Evolutionary conservation across 768 basidiomycete species (phyloP), one percentile per base, ranked within the genome.

Genomic region (Trametes cubensis): DNA sequence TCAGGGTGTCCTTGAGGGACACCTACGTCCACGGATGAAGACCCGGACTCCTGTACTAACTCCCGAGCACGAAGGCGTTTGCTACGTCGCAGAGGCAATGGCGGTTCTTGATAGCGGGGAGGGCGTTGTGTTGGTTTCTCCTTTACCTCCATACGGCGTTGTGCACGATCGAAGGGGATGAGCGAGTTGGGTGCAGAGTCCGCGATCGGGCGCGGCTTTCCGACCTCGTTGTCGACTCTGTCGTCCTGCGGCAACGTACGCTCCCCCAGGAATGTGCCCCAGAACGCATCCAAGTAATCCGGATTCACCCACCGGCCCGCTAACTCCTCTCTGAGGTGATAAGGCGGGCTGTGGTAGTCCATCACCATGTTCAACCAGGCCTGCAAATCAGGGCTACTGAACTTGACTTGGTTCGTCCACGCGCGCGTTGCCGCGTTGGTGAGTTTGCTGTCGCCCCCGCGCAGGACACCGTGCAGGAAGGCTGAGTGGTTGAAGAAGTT

Each of bases 311-410:
- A 61, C 20, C n/a, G 40, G 20, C 45, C 30, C 1, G 8, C 15
- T 5, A 23, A 38, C 18, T n/a, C 11, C 11, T 20, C 28, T 15
- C 6, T 11, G 15, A 42, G 17, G 18, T 41, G 21, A 3, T 2
- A 6, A 10, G 40, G 54, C 6, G 60, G 60, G 11, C 11, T 25
- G 17, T 45, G 41, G 44, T 55, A 55, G 55, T 55, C 44, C 42
- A 55, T 45, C 25, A 46, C 40, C 23, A n/a, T 55, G 55, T 46
- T 34, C 28, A 58, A 20, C 56, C 56, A 58, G 10, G 28, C 17
- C 11, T 39, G 30, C 26, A 58, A 23, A 13, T 25, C 38, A 17
- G 17, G 1, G 47, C 28, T 49, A 14, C 6, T 18, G 34, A 48
- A 58, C 17, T 14, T 39, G 46, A 40, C 6, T 3, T 23, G 28